Base-by-base conservation (phyloP, 2,329 filamentous ascomycete genomes). In the Hymenoscyphus fructigenus region DNA sequence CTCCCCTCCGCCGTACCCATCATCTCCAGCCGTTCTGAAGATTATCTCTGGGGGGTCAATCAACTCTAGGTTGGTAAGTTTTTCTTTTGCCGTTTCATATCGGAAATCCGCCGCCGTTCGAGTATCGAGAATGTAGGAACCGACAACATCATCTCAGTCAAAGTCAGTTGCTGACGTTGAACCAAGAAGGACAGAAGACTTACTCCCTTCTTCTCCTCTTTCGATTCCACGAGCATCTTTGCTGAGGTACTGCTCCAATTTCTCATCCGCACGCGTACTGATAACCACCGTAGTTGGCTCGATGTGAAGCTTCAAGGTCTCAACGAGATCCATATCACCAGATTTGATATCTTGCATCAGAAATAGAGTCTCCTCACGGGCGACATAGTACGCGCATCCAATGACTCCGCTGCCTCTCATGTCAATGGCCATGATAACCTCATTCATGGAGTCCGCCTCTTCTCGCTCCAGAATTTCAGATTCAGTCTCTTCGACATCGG, bases 381-480 rank as follows among this genome's bases (percentile, higher is more conserved):
- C 87, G 57, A 89, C 81, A 74, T 94, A 97, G 74, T 94, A 96
- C 57, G 91, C 89, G 75, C 93, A 97, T 0, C 94, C 94, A 20
- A 97, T 82, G 0, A 84, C 88, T 0, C 85, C 87, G n/a, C 23
- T 26, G 47, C 47, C 84, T 67, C 84, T 87, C 75, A 94, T 82
- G 65, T 96, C 88, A 28, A 97, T 80, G 0, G 92, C 91, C 87
- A 96, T 91, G 65, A 96, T 84, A 29, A 92, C 78, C 73, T 95
- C 91, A 63, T 85, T 84, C 44, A 88, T 74, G 0, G 79, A 74
- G 63, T 88, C 85, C 41, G 81, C 79, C 41, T 81, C 77, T 59
- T 78, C 76, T 5, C 73, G 72, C 34, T 73, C 70, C 56, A 75
- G 71, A 47, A 73, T 70, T 32, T 75, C 73, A 17, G 10, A 75